phyloP scores from a whole-genome alignment of 2,329 filamentous ascomycete species.

The Diaporthe aspalathi region DNA sequence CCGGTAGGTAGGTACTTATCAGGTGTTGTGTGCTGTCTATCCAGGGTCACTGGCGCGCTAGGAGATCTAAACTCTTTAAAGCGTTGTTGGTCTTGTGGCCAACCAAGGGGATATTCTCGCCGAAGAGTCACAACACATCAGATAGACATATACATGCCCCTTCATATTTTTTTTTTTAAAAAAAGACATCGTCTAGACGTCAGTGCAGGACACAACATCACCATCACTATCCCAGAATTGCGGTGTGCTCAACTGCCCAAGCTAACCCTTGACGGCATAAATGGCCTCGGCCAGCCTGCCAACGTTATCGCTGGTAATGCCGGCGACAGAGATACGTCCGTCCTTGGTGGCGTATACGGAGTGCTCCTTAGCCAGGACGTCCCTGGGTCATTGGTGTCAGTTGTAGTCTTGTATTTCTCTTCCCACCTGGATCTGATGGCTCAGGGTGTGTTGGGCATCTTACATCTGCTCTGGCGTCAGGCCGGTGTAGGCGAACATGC shows the following conservation, averaged over 20 bases:
- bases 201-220: neutral
- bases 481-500: constrained; percentile 99
- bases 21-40: neutral
- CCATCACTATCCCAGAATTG: neutral
- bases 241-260: neutral
- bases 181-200: constrained; percentile 8
- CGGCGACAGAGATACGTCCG: constrained; percentile 86
- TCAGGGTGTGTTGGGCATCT: neutral
- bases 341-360: constrained; percentile 98
- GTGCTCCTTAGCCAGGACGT: constrained; percentile 90
- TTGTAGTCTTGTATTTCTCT: neutral
- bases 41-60: neutral
- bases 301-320: constrained; percentile 84
- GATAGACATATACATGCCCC: neutral
- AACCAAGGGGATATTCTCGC: neutral
- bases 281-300: constrained; percentile 85
- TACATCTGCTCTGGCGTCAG: constrained; percentile 88
- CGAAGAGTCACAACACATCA: neutral
- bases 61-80: constrained; percentile 17
- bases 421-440: neutral
- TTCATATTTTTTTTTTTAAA: neutral
- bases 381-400: constrained; percentile 46
- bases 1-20: neutral
- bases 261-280: constrained; percentile 81
- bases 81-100: neutral